Base-by-base conservation (phyloP, 1,284 basidiomycete species). In the Sutorius eximius region DNA sequence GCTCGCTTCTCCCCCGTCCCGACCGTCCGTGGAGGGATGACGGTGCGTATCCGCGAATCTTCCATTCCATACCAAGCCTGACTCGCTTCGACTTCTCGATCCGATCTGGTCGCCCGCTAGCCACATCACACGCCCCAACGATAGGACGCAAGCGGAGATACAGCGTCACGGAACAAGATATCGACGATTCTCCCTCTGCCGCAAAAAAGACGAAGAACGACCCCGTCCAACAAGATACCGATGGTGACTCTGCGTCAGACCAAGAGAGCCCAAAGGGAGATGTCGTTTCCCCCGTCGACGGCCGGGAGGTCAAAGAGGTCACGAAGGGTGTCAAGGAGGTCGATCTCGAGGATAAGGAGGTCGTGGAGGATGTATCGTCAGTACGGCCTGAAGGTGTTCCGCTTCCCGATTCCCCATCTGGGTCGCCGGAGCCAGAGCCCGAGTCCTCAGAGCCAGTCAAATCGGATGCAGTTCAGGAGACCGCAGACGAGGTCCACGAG, bases 11-110 rank as follows among this genome's bases (percentile, higher is more conserved):
- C 62, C 83, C 83, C 30, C 80, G 86, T 51, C 79, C 83, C 30
- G 87, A 89, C 70, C 77, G 85, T 55, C 84, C 85, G 44, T 89
- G 86, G 86, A 77, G 78, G 59, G 86, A 89, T 57, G 86, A 89
- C 68, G 84, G 87, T 89, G 61, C 74, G 83, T 76, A 22, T 8
- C 40, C 45, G 4, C 57, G 52, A 53, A 57, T 59, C 53, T 43
- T 32, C 37, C 27, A 51, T 49, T 38, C 42, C 53, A 29, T 33
- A 38, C 34, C 41, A 59, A 45, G 49, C 27, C 45, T 59, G 27
- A 52, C 51, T 11, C 34, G 34, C 33, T 58, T 58, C 48, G 13
- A 55, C 53, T 56, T 41, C 62, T 62, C 41, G 29, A 30, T 46
- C 59, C 45, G 53, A 55, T 61, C 60, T 47, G 47, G 29, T 29